Evolutionary conservation across 768 basidiomycete species (phyloP), one percentile per base, ranked within the genome.

Genomic region (Russula brevipes): DNA sequence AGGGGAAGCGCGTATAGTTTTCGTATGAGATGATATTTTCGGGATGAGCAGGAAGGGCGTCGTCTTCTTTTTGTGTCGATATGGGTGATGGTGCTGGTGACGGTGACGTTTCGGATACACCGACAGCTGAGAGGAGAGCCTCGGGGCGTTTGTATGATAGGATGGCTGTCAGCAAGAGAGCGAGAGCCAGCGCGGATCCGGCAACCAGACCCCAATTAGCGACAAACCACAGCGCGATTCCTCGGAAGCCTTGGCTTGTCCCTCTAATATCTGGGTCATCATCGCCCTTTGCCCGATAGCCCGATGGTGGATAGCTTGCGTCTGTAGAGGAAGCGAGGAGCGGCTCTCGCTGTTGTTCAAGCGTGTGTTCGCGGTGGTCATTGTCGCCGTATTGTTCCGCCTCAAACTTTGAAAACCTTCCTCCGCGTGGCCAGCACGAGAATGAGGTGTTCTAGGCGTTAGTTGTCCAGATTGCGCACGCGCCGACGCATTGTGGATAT

Each of bases 371-470:
- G 61, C 78, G 76, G 59, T 76, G 72, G 55, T 78, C 76, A 42
- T 74, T 73, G 24, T 78, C 76, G 45, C 76, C 74, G 24, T 75
- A 52, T 35, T 80, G 75, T 24, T 79, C 73, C 14, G 82, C 74
- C 60, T 84, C 82, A n/a, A 76, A 69, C 51, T 79, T 79, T 9
- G 78, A 77, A 70, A 79, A 78, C 9, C 80, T 69, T 83, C 82
- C 69, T 85, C 82, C 54, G 79, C 79, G 69, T 79, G 77, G 54
- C 83, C 85, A 46, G 83, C 78, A 65, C 82, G 82, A 41, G 83
- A 82, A 72, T 82, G 85, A 56, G 85, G 85, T 35, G 85, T 86
- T 59, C 85, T 77, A 2, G 85, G 85, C 17, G 84, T 85, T 41
- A 77, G 68, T 57, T 69, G 70, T 47, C 24, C 57, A 8, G 55